A percentile compares a stretch with the other conserved stretches of the same genome.
Evolutionary conservation across 2,329 filamentous ascomycete genomes (phyloP).

Genomic region (Niveomyces coronatus): DNA sequence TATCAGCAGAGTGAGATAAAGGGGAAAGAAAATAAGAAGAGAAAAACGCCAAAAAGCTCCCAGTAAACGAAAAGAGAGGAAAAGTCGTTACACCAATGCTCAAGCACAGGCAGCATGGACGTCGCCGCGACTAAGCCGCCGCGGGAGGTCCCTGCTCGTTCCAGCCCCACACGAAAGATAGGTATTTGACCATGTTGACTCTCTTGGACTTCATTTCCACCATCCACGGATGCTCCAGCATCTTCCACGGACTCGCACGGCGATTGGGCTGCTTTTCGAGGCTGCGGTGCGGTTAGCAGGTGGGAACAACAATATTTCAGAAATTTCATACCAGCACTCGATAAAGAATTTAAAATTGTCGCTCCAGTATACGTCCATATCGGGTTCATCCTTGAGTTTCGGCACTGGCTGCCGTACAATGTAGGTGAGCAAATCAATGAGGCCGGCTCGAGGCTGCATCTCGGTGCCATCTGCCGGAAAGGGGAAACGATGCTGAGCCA

Average conservation of each 20-base stretch:
- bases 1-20: too few relatives aligned
- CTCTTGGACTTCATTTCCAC: conserved; percentile 90
- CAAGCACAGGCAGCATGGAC: too few relatives aligned
- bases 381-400: conserved; percentile 88
- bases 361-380: conserved; percentile 85
- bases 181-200: conserved; percentile 93
- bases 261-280: conserved; percentile 85
- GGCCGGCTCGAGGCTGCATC: conserved; percentile 82
- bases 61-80: too few relatives aligned
- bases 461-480: conserved; percentile 96
- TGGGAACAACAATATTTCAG: background rate
- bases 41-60: too few relatives aligned
- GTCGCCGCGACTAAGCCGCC: background rate
- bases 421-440: conserved; percentile 94
- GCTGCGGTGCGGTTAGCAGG: conserved; percentile 37
- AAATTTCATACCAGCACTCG: conserved; percentile 78
- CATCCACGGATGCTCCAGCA: conserved; percentile 99
- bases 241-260: conserved; percentile 91
- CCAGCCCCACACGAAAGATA: conserved; percentile 96
- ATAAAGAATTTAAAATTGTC: conserved; percentile 99
- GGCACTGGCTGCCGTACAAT: conserved; percentile 94
- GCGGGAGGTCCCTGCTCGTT: conserved; percentile 40
- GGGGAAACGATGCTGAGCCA: conserved; percentile 96
- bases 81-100: too few relatives aligned
- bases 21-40: too few relatives aligned